Evolutionary conservation across 1,139 yeast genomes (phyloP).

Genomic region (Scheffersomyces titani): DNA sequence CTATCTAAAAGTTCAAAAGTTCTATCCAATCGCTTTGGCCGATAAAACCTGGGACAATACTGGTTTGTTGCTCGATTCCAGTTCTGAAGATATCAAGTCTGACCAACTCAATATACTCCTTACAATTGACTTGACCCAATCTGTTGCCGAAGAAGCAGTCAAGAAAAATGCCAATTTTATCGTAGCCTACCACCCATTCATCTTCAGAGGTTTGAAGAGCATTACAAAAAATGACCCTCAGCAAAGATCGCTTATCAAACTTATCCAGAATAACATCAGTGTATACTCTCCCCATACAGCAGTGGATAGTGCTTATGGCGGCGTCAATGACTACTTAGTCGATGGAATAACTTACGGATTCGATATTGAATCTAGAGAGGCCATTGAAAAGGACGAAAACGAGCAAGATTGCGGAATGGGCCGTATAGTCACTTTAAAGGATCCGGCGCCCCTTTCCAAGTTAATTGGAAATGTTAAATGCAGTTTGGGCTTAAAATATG

Average conservation of each 20-base stretch:
- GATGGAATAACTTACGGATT: constrained; percentile 51
- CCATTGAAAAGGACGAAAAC: constrained; percentile 29
- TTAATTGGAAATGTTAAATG: constrained; percentile 58
- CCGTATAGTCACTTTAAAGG: constrained; percentile 55
- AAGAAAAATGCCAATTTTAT: constrained; percentile 50
- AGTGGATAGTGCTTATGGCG: constrained; percentile 86
- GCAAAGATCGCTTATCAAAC: constrained; percentile 69
- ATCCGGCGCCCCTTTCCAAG: constrained; percentile 43
- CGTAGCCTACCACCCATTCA: constrained; percentile 93
- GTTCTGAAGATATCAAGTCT: constrained; percentile 21
- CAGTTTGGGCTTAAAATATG: constrained; percentile 50
- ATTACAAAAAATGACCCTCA: constrained; percentile 73
- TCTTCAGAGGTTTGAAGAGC: constrained; percentile 85
- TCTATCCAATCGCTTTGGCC: constrained; percentile 75
- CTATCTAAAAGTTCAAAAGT: constrained; percentile 51
- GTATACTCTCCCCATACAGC: constrained; percentile 98
- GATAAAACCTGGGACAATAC: constrained; percentile 94
- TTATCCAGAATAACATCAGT: constrained; percentile 74
- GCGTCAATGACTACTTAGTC: constrained; percentile 91
- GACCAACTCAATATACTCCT: constrained; percentile 54
- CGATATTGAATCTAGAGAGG: constrained; percentile 20
- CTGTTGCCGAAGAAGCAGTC: constrained; percentile 87
- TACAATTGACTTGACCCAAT: constrained; percentile 80
- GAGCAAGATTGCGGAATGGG: constrained; percentile 78
- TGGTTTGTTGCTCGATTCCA: constrained; percentile 76